Evolutionary conservation across 1,284 basidiomycete species (phyloP), one percentile per base, ranked within the genome.

Genomic region (Tilletiopsis washingtonensis): DNA sequence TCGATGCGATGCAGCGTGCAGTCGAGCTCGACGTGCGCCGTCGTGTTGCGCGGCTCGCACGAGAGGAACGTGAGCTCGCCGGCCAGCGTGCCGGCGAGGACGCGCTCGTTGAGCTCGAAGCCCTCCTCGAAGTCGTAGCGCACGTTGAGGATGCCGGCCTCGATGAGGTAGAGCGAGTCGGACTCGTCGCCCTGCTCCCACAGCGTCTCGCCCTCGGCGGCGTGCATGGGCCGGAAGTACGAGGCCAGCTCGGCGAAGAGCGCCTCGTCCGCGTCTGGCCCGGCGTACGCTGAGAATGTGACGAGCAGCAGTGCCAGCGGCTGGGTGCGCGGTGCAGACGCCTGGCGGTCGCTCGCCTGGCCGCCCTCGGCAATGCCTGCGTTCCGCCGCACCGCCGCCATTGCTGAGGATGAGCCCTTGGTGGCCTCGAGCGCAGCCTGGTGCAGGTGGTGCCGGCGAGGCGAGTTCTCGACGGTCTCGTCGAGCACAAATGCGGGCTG

Each of bases 111-210:
- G 50, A 73, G 61, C 47, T 68, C 67, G 50, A 64, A 71, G 45
- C 67, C 58, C 47, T 70, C 65, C 43, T 71, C 64, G 32, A 71
- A 73, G 34, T 67, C 57, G 49, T 73, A 73, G 1, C 62, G 49
- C 12, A 69, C 70, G 27, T 69, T 69, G 41, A 73, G 53, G 40
- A 71, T 69, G 11, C 70, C 70, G 9, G 50, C 49, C 49, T 73
- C 69, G 49, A 73, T 73, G 25, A 73, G 56, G 53, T 71, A 73
- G 20, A 71, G 32, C 15, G 86, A 88, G 68, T 93, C 86, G 0
- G 90, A 79, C 0, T 74, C 66, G 40, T 91, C 86, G 20, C 80
- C 82, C 50, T 84, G 83, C 5, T 75, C 77, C 87, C 88, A 97
- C 0, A 97, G 77, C 0, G 84, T 76, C 25, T 80, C 75, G 0